Evolutionary conservation across 2,329 filamentous ascomycete species (phyloP), one percentile per base, ranked within the genome.

Genomic region (Alternaria postmessia): DNA sequence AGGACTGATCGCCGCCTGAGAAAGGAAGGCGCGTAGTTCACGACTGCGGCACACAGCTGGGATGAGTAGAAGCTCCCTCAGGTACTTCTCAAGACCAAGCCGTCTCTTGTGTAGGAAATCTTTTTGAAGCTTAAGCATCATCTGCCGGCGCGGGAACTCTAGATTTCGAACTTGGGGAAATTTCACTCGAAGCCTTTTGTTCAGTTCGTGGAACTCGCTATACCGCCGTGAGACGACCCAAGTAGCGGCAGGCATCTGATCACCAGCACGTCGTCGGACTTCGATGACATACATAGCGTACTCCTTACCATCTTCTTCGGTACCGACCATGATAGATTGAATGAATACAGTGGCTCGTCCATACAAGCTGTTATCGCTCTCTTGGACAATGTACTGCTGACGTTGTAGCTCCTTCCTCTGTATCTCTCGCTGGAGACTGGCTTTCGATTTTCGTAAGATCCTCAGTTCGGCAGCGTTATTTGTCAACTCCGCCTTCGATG

Each of bases 311-410:
- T 97, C 94, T 28, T 94, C 91, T 66, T 98, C 95, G 63, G 89
- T 90, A 6, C 93, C 94, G 14, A 97, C 92, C 80, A 97, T 93
- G 54, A 97, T 94, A 0, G 92, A 92, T 73, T 95, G 95, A 75
- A 99, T 97, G 69, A 87, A 91, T 70, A 98, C 88, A 0, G 89
- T 92, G 3, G 95, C 94, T 18, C 94, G 91, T 3, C 95, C 95
- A 72, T 96, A 98, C 24, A 99, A 84, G 77, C 93, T 97, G 78
- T 97, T 99, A 76, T 99, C 96, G 74, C 93, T 97, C 79, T 99
- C 95, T 79, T 99, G 95, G 7, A 98, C 89, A 46, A 96, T 92
- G 70, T 99, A 99, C 76, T 99, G 96, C 78, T 97, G 95, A 53
- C 94, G 87, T 76, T 99, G 95, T 73, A 99, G 86, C 78, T 98